These are phyloP conservation scores for Microthyrium microscopicum DNA, from an alignment of 2,329 filamentous ascomycete genomes.

Conservation along the genomic window DNA sequence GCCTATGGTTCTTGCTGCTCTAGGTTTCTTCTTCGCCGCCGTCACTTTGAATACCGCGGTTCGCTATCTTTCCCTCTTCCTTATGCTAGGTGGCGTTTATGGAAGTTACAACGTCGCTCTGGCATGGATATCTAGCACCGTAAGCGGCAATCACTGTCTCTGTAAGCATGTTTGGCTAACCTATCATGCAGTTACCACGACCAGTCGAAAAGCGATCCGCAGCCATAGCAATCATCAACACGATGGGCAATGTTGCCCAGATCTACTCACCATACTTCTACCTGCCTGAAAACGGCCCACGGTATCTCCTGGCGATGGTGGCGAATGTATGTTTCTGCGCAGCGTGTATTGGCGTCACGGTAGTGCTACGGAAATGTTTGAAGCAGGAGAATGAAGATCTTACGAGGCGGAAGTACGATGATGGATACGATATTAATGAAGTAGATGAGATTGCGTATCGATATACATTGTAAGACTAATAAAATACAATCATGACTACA, in stretches of 20 bases:
- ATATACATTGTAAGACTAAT: too few relatives aligned
- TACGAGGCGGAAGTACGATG: not conserved
- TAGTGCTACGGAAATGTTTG: conserved; percentile 4
- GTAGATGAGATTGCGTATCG: too few relatives aligned
- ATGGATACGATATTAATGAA: too few relatives aligned
- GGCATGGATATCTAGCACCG: conserved; percentile 12
- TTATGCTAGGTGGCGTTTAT: conserved; percentile 18
- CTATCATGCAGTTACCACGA: conserved; percentile 1
- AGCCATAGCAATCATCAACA: conserved; percentile 9
- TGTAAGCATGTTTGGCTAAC: conserved; percentile 2
- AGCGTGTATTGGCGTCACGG: conserved; percentile 1
- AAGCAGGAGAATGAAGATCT: conserved; percentile 5
- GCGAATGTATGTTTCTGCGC: conserved; percentile 5
- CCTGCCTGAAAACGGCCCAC: conserved; percentile 1
- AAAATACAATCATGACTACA: too few relatives aligned
- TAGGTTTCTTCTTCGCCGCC: conserved; percentile 17
- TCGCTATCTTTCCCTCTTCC: conserved; percentile 18
- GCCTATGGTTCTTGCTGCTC: conserved; percentile 14
- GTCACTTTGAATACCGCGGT: conserved; percentile 15
- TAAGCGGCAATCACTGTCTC: not conserved
- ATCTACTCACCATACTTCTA: conserved; percentile 8
- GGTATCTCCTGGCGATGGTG: conserved; percentile 8
- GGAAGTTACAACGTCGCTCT: conserved; percentile 17
- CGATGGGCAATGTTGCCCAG: conserved; percentile 7
- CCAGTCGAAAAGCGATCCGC: conserved; percentile 8